phyloP scores from a whole-genome alignment of 1,284 basidiomycete species.

The Porodaedalea pini region DNA sequence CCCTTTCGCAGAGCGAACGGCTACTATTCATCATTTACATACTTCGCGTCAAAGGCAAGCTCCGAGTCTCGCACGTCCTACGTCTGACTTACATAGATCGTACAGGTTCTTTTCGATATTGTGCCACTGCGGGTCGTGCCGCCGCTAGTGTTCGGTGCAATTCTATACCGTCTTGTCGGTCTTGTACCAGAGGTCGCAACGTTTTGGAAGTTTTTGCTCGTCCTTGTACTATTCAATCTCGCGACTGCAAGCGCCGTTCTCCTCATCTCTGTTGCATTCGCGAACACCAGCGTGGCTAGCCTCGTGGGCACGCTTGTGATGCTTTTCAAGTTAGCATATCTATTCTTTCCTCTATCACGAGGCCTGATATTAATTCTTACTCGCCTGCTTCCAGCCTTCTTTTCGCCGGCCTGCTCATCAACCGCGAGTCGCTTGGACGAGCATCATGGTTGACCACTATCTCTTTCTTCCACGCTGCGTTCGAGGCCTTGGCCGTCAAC shows the following conservation, averaged over 20 bases:
- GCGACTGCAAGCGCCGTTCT: constrained; percentile 90
- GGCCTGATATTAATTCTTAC: neutral
- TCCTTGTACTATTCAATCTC: constrained; percentile 91
- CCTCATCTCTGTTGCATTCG: constrained; percentile 84
- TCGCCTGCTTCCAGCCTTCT: constrained; percentile 58
- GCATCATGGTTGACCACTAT: constrained; percentile 84
- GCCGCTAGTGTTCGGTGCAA: constrained; percentile 90
- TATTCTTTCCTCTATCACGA: neutral
- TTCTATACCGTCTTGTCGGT: constrained; percentile 91
- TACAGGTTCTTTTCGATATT: constrained; percentile 88
- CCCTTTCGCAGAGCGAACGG: constrained; percentile 74
- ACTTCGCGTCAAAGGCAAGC: constrained; percentile 86
- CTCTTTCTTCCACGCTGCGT: constrained; percentile 99
- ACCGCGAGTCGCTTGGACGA: constrained; percentile 79
- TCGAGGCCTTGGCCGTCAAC: constrained; percentile 93
- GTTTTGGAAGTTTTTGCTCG: constrained; percentile 98
- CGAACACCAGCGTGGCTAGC: constrained; percentile 84
- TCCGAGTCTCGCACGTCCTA: neutral
- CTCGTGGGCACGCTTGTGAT: constrained; percentile 92
- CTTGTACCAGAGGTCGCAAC: constrained; percentile 84
- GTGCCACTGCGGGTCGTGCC: constrained; percentile 91
- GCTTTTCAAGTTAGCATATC: constrained; percentile 82
- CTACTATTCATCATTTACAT: constrained; percentile 94
- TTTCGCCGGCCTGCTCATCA: constrained; percentile 94
- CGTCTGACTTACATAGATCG: neutral